Evolutionary conservation across 768 basidiomycete species (phyloP), one percentile per base, ranked within the genome.

Genomic region (Collybia sp.): DNA sequence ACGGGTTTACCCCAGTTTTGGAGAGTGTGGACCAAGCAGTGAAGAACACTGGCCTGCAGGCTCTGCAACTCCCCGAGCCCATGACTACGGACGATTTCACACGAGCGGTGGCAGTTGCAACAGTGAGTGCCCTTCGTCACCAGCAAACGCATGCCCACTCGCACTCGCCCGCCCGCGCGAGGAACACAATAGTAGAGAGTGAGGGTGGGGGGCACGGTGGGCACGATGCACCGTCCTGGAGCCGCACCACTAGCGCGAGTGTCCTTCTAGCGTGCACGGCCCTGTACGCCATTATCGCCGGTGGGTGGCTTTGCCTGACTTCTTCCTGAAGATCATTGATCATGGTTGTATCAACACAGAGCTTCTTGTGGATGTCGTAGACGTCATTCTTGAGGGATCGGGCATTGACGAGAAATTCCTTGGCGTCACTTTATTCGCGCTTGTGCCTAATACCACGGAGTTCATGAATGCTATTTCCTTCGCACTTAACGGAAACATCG

Each of bases 401-500:
- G 91, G 91, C 2, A 91, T 98, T 20, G 90, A 96, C 47, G 96
- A 98, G 61, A 99, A 99, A 62, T 94, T 98, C 74, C 77, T 99
- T 25, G 96, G 96, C 43, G 76, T 99, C 50, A 97, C 93, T 0
- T 75, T 99, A 9, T 98, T 99, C 59, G 96, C 96, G 6, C 79
- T 99, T 30, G 94, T 98, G 0, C 96, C 96, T 3, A 99, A 99
- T 60, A 96, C 94, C 3, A 98, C 96, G 2, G 96, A 99, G 66
- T 98, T 99, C 64, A 96, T 96, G 93, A 98, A 97, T 60, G 96
- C 96, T 42, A 93, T 98, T 50, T 95, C 93, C 2, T 99, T 99
- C 60, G 94, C 96, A 19, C 66, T 99, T 51, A 90, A 96, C 58
- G 95, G 87, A 5, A 98, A 98, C 61, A 99, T 99, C 52, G 92